A percentile compares a stretch with the other conserved stretches of the same genome.
Evolutionary conservation across 345 rosid species (phyloP).

Genomic region (Rhodomyrtus tomentosa): DNA sequence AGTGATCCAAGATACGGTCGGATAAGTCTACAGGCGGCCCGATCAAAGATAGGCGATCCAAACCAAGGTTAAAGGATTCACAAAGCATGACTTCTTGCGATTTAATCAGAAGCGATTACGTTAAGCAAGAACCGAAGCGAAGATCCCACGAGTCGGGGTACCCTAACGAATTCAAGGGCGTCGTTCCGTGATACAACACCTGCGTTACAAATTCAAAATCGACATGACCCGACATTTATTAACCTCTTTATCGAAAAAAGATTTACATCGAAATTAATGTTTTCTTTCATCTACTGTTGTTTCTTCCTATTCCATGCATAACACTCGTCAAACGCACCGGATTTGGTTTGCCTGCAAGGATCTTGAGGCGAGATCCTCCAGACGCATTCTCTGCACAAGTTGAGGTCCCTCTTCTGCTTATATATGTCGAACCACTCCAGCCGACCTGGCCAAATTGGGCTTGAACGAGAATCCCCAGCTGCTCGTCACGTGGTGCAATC

Average conservation of each 20-base stretch:
- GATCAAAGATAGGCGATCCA: neutral
- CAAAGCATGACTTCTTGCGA: neutral
- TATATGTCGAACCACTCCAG: neutral
- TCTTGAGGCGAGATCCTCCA: neutral
- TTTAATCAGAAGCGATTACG: rapidly evolving
- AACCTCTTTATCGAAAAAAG: neutral
- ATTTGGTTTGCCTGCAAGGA: neutral
- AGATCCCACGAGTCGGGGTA: neutral
- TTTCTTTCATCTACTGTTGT: too few species aligned
- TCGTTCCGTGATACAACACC: too few species aligned
- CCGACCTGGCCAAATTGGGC: neutral
- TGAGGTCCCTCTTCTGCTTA: rapidly evolving
- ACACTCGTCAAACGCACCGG: rapidly evolving
- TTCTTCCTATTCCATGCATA: neutral
- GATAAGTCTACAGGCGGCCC: rapidly evolving
- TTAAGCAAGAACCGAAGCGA: neutral
- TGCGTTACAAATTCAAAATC: too few species aligned
- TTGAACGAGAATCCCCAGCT: neutral
- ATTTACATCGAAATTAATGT: neutral
- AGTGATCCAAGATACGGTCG: too few species aligned
- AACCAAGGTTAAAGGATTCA: neutral
- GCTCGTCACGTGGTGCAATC: neutral
- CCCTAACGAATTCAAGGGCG: too few species aligned
- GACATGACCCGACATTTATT: too few species aligned
- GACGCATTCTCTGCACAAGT: too few species aligned